Evolutionary conservation across 2,329 filamentous ascomycete species (phyloP).

Genomic region (Aspergillus carbonarius): DNA sequence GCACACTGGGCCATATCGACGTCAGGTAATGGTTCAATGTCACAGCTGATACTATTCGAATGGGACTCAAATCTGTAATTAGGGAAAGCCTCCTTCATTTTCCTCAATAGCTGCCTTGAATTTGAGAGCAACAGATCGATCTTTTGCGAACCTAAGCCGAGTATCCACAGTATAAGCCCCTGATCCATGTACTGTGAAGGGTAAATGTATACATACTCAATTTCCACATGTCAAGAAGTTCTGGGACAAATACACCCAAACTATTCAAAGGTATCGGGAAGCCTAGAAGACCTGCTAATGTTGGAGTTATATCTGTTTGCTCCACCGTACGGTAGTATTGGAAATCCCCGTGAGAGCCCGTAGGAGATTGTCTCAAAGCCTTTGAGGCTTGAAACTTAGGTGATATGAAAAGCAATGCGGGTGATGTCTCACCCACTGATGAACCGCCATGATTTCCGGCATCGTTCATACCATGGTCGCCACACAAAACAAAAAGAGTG

Average conservation of each 20-base stretch:
- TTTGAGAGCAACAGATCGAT: slow-evolving; percentile 73
- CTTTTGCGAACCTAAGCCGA: slow-evolving; percentile 50
- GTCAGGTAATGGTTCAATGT: slow-evolving; percentile 21
- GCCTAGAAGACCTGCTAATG: slow-evolving; percentile 79
- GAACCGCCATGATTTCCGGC: slow-evolving; percentile 96
- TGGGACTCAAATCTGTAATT: slow-evolving; percentile 49
- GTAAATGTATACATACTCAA: slow-evolving; percentile 47
- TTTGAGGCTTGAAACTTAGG: slow-evolving; percentile 69
- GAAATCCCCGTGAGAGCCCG: slow-evolving; percentile 66
- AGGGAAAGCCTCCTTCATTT: slow-evolving; percentile 72
- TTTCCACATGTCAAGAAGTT: slow-evolving; percentile 76
- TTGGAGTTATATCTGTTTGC: slow-evolving; percentile 91
- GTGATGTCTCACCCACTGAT: slow-evolving; percentile 88
- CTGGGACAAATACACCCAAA: slow-evolving; percentile 77
- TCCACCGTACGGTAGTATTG: slow-evolving; percentile 83
- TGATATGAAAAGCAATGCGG: slow-evolving; percentile 86
- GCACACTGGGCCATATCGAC: slow-evolving; percentile 66
- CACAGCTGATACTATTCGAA: slow-evolving; percentile 23
- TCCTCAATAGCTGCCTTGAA: slow-evolving; percentile 73
- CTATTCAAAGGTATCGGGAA: slow-evolving; percentile 89
- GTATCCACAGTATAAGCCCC: slow-evolving; percentile 9
- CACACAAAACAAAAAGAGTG: slow-evolving; percentile 80
- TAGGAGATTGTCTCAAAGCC: slow-evolving; percentile 51
- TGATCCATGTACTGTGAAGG: neutral
- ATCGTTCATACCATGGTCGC: slow-evolving; percentile 99